Conservation (phyloP, 768 basidiomycete species). For the Pleurotus tuoliensis region DNA sequence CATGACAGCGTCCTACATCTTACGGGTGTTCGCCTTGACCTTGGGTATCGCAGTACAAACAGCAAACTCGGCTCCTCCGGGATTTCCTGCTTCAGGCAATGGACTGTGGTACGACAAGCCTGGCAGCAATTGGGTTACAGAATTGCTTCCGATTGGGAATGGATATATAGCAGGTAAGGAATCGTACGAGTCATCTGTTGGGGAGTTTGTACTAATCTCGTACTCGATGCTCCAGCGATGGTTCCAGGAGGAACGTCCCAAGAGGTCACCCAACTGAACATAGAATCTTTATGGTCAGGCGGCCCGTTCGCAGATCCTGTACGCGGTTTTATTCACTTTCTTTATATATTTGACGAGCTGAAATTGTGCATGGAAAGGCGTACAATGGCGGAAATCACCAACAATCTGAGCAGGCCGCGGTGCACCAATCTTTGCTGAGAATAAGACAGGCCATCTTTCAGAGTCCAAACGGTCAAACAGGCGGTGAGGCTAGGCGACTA, state of each 20-base stretch:
- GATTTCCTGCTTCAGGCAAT: slow-evolving; percentile 72
- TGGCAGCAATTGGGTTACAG: slow-evolving; percentile 50
- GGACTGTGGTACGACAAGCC: slow-evolving; percentile 65
- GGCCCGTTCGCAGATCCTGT: slow-evolving; percentile 69
- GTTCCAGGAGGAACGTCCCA: slow-evolving; percentile 55
- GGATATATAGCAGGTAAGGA: slow-evolving; percentile 59
- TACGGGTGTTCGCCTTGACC: background rate
- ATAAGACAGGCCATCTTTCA: slow-evolving; percentile 57
- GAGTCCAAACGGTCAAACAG: slow-evolving; percentile 55
- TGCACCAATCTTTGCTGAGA: slow-evolving; percentile 45
- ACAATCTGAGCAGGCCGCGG: slow-evolving; percentile 35
- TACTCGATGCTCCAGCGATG: slow-evolving; percentile 42
- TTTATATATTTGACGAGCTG: background rate
- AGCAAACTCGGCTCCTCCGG: slow-evolving; percentile 24
- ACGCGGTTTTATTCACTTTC: slow-evolving; percentile 14
- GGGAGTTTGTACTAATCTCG: too few species aligned
- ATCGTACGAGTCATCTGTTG: too few species aligned
- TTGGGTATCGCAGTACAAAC: background rate
- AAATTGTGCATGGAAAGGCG: slow-evolving; percentile 27
- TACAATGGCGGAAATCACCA: slow-evolving; percentile 73
- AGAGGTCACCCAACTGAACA: slow-evolving; percentile 66
- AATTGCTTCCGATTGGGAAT: slow-evolving; percentile 71
- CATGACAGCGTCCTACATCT: background rate
- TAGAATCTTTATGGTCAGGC: slow-evolving; percentile 75
- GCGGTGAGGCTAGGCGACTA: slow-evolving; percentile 31